A percentile compares a stretch with the other conserved stretches of the same genome.
Evolutionary conservation across 1,284 basidiomycete genomes (phyloP).

Genomic region (Rhodotorula glutinis): DNA sequence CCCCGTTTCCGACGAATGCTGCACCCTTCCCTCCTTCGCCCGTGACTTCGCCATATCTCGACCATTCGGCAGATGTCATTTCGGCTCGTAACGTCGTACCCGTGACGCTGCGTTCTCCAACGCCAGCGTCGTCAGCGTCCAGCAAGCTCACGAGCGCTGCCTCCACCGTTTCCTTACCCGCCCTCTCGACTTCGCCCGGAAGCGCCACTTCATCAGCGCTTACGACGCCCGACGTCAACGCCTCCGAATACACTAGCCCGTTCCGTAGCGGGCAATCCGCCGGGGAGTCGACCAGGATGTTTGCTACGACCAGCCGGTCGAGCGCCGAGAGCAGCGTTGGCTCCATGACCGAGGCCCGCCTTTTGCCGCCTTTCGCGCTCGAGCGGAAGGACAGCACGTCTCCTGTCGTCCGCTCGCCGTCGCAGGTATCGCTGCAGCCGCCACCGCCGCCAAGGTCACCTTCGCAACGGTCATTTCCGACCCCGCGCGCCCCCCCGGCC

Average conservation of each 20-base stretch:
- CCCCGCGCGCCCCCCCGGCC: neutral
- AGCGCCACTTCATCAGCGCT: constrained; percentile 16
- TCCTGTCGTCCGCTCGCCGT: neutral
- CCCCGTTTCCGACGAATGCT: constrained; percentile 18
- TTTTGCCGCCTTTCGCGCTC: constrained; percentile 9
- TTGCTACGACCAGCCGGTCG: no score
- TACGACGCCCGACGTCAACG: constrained; percentile 10
- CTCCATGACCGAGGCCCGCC: neutral
- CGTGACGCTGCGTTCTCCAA: no score
- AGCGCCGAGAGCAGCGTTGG: no score
- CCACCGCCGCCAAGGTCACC: constrained; percentile 3
- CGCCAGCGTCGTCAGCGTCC: no score
- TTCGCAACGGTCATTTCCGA: neutral
- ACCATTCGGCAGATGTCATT: constrained; percentile 7
- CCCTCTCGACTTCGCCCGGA: constrained; percentile 20
- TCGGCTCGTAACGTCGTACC: no score
- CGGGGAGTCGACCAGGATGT: no score
- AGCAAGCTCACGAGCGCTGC: no score
- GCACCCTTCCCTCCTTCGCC: neutral
- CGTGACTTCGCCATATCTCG: constrained; percentile 19
- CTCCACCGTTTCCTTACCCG: neutral
- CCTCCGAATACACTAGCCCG: neutral
- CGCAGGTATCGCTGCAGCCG: neutral
- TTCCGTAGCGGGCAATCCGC: no score
- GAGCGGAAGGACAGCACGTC: neutral